Conservation (phyloP, 306 rosid genomes). For the Lathyrus aphaca region DNA sequence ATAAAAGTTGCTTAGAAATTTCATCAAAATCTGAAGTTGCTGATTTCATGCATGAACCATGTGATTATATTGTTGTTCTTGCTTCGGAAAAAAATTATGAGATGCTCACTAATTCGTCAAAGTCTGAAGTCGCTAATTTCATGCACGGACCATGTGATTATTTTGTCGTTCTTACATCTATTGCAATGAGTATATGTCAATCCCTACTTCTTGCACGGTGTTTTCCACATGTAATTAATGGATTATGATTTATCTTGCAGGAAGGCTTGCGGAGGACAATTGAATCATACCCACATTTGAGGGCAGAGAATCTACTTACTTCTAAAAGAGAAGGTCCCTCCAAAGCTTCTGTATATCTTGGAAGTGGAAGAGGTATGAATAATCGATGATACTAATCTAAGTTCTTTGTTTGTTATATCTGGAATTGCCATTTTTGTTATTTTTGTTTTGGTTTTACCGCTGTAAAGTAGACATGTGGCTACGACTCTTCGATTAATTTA, state of each 20-base stretch:
- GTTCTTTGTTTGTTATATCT: constrained; percentile 24
- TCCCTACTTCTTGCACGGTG: constrained; percentile 11
- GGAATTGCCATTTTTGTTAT: no score
- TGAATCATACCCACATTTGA: constrained; percentile 79
- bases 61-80: constrained; percentile 6
- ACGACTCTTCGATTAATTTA: constrained; percentile 1
- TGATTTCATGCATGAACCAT: constrained; percentile 14
- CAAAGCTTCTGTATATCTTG: constrained; percentile 77
- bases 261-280: constrained; percentile 88
- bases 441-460: constrained; percentile 7
- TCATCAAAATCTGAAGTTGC: background rate
- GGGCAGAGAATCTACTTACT: constrained; percentile 61
- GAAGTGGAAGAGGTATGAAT: constrained; percentile 79
- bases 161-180: constrained; percentile 14
- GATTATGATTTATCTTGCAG: constrained; percentile 54
- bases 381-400: constrained; percentile 19
- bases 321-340: constrained; percentile 78
- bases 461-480: constrained; percentile 14
- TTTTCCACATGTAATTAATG: constrained; percentile 1
- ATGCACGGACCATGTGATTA: constrained; percentile 1
- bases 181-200: constrained; percentile 26
- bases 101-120: background rate
- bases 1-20: constrained; percentile 18
- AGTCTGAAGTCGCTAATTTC: constrained; percentile 25
- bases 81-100: constrained; percentile 20